phyloP scores from a whole-genome alignment of 345 rosid genomes.

The Citrus trifoliata region DNA sequence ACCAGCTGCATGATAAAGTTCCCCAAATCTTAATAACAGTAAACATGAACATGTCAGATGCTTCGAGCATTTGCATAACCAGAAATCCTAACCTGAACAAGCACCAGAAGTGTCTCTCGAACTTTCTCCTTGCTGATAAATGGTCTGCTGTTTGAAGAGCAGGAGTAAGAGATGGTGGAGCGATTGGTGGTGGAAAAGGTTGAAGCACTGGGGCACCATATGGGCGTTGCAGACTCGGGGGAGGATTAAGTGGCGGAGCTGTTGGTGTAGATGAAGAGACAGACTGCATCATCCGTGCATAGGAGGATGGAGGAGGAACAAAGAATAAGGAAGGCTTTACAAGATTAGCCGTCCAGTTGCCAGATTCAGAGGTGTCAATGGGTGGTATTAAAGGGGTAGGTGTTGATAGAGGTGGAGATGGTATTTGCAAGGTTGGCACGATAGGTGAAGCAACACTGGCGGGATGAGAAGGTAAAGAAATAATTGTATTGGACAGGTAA shows the following conservation, averaged over 20 bases:
- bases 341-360: slow-evolving; percentile 43
- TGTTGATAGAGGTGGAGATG: slow-evolving; percentile 42
- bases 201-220: slow-evolving; percentile 88
- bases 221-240: slow-evolving; percentile 46
- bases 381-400: slow-evolving; percentile 47
- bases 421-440: slow-evolving; percentile 44
- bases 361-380: slow-evolving; percentile 45
- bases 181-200: slow-evolving; percentile 92
- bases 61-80: slow-evolving; percentile 5
- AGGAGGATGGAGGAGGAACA: slow-evolving; percentile 36
- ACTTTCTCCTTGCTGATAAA: slow-evolving; percentile 68
- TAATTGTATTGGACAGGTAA: slow-evolving; percentile 41
- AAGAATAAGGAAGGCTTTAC: slow-evolving; percentile 79
- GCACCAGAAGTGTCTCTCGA: slow-evolving; percentile 63
- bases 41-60: background rate
- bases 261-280: slow-evolving; percentile 47
- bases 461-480: slow-evolving; percentile 43
- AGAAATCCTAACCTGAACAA: slow-evolving; percentile 67
- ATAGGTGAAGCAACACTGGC: slow-evolving; percentile 31
- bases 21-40: background rate
- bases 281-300: slow-evolving; percentile 29
- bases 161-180: slow-evolving; percentile 85
- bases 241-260: slow-evolving; percentile 58
- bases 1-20: background rate
- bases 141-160: slow-evolving; percentile 39